Evolutionary conservation across 2,329 filamentous ascomycete species (phyloP), one percentile per base, ranked within the genome.

Genomic region (Chaetomiaceae sp.): DNA sequence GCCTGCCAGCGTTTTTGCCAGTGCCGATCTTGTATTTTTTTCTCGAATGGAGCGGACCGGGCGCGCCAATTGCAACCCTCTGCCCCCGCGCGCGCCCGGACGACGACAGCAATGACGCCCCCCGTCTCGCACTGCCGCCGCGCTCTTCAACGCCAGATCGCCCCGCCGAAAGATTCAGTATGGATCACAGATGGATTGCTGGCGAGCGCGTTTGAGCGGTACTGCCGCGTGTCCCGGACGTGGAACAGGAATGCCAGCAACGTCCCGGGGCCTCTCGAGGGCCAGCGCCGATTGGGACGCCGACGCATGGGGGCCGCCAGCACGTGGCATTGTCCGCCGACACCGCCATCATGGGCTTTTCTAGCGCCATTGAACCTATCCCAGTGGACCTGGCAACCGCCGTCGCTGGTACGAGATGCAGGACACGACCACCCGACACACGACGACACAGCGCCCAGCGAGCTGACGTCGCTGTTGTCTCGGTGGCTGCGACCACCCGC

Each of bases 161-260:
- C 64, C 38, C 59, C 68, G 17, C 59, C 69, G 10, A 58, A 59
- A 51, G 74, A 78, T 45, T 67, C 70, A 38, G 62, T 83, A 58
- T 85, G 82, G 79, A 73, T 85, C 55, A 74, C 76, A 25, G 82
- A 86, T 58, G 71, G 78, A 40, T 58, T 77, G 20, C 71, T 86
- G 13, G 65, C 68, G 20, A 65, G 68, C 46, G 74, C 75, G 3
- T 78, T 82, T 57, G 70, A 73, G 41, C 68, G 71, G 16, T 76
- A 71, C 60, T 70, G 70, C 42, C 58, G 53, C 25, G 55, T 73
- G 12, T 71, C 68, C 7, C 52, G 53, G 33, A 39, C 52, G 9
- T 50, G 50, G 23, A 60, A 60, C 16, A 66, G 69, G 31, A 58
- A 61, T 14, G 62, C 60, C 41, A 66, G 67, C 59, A 76, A 73